A percentile compares a stretch with the other conserved stretches of the same genome.
Conservation (phyloP, 257 asterid species). For the Solanum paucissectum region DNA sequence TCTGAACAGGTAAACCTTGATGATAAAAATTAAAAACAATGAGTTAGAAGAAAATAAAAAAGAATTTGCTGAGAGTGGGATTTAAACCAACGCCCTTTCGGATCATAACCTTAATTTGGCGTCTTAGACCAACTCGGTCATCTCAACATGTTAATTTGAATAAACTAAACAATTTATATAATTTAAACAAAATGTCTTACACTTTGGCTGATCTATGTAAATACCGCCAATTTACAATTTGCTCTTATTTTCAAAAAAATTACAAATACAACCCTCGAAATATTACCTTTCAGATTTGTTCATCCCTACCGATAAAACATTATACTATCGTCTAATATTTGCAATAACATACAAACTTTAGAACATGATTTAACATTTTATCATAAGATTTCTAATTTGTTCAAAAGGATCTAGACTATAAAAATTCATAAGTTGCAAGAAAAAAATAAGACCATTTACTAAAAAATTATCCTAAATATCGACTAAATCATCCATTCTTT, state of each 20-base stretch:
- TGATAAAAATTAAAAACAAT: too few relatives aligned
- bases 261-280: neutral
- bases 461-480: neutral
- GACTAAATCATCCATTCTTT: neutral
- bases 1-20: too few relatives aligned
- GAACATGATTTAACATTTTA: neutral
- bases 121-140: slow-evolving; percentile 99
- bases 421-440: neutral
- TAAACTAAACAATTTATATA: too few relatives aligned
- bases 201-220: too few relatives aligned
- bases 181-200: too few relatives aligned
- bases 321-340: neutral
- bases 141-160: slow-evolving; percentile 19
- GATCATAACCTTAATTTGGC: slow-evolving; percentile 99
- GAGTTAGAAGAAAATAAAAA: too few relatives aligned
- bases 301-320: too few relatives aligned
- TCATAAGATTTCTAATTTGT: neutral
- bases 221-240: too few relatives aligned
- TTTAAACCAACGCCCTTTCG: slow-evolving; percentile 98
- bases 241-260: too few relatives aligned
- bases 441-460: neutral
- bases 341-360: neutral
- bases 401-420: neutral
- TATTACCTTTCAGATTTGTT: too few relatives aligned
- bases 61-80: slow-evolving; percentile 57